Percentiles rank a stretch among this genome's conserved stretches.
These are phyloP conservation scores for Aspergillus sp. DNA, from an alignment of 2,329 filamentous ascomycete species.

Conservation along the genomic window DNA sequence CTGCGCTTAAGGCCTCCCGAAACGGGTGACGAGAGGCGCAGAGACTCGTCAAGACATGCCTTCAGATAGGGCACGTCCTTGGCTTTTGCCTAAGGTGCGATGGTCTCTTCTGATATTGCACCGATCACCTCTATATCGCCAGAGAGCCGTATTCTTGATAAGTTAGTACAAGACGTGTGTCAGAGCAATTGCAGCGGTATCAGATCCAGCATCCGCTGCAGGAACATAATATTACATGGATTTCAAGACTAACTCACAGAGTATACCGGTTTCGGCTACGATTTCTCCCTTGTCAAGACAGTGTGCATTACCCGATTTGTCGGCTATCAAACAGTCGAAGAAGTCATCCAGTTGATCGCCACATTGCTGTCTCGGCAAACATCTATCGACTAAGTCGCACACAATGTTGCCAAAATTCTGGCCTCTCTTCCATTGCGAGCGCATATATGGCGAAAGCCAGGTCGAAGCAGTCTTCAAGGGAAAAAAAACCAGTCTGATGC, in stretches of 20 bases:
- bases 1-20: conserved; percentile 3
- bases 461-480: conserved; percentile 40
- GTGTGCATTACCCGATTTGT: background rate
- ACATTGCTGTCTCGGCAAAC: conserved; percentile 17
- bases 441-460: conserved; percentile 32
- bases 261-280: background rate
- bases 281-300: background rate
- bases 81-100: conserved; percentile 1
- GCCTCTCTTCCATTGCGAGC: conserved; percentile 27
- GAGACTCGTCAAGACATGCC: conserved; percentile 6
- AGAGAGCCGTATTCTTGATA: conserved; percentile 8
- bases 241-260: background rate
- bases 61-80: conserved; percentile 7
- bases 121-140: background rate
- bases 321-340: conserved; percentile 16
- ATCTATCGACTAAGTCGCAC: conserved; percentile 33
- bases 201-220: conserved; percentile 1
- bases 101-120: background rate
- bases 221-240: no score
- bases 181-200: conserved; percentile 14
- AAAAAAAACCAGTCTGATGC: conserved; percentile 43
- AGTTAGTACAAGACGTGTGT: conserved; percentile 14
- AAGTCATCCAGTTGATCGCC: conserved; percentile 53
- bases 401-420: conserved; percentile 44
- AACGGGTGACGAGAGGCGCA: conserved; percentile 5